Conservation (phyloP, 345 rosid genomes). For the Cardamine occulta region DNA sequence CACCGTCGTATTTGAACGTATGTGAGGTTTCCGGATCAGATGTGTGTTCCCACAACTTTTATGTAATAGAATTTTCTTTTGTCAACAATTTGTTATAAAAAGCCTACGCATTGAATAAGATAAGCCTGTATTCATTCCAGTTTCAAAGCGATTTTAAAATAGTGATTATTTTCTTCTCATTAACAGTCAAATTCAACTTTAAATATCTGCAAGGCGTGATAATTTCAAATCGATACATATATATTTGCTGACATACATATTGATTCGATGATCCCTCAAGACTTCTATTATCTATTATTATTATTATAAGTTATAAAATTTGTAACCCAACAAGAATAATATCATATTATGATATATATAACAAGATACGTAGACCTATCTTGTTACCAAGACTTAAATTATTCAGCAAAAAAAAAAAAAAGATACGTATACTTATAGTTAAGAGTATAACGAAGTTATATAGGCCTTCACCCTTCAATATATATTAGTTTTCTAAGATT, state of each 20-base stretch:
- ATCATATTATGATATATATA: no score
- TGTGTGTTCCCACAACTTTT: background rate
- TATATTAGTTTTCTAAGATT: no score
- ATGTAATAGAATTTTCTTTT: background rate
- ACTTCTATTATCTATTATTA: background rate
- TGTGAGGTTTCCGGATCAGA: background rate
- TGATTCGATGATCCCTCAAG: background rate
- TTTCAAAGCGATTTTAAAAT: constrained; percentile 2
- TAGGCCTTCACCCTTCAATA: no score
- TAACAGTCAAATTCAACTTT: constrained; percentile 25
- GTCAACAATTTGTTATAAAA: background rate
- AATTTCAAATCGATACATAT: constrained; percentile 9
- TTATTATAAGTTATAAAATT: constrained; percentile 10
- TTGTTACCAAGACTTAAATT: no score
- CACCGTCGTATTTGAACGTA: background rate
- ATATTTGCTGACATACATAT: constrained; percentile 14
- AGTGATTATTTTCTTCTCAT: constrained; percentile 2
- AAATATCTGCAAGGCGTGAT: constrained; percentile 13
- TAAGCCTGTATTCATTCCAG: constrained; percentile 5
- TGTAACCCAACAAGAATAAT: background rate
- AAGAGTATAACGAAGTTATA: no score
- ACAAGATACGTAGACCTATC: no score
- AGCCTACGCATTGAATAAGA: background rate
- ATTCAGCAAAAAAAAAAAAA: no score
- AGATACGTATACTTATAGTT: no score